Evolutionary conservation across 495 filamentous ascomycete species (phyloP).

Genomic region (Aspergillus ostianus): DNA sequence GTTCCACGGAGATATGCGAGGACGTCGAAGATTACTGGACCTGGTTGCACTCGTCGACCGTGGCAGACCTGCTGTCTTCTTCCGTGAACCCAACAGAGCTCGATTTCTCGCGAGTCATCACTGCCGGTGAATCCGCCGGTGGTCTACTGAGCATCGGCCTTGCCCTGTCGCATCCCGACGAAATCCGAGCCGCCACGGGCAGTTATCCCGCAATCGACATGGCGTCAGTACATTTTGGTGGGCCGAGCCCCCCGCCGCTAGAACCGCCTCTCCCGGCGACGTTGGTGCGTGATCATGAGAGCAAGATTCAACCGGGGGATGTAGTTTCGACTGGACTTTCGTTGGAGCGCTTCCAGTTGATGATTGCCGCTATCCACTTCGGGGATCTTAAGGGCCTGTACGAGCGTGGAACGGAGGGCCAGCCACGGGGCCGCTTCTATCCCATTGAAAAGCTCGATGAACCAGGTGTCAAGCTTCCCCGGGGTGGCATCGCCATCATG

Average conservation of each 20-base stretch:
- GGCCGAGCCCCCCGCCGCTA: constrained; percentile 3
- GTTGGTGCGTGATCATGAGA: constrained; percentile 14
- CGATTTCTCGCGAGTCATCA: constrained; percentile 29
- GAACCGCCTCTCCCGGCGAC: constrained; percentile 12
- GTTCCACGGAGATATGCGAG: constrained; percentile 43
- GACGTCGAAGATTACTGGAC: constrained; percentile 52
- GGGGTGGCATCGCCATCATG: constrained; percentile 26
- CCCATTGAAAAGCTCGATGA: constrained; percentile 20
- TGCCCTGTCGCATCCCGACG: constrained; percentile 23
- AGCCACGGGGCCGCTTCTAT: constrained; percentile 15
- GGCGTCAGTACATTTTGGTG: constrained; percentile 7
- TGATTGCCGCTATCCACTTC: constrained; percentile 21
- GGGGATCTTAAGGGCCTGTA: constrained; percentile 18
- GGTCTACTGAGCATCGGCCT: constrained; percentile 31
- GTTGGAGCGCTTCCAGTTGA: constrained; percentile 12
- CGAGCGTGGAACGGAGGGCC: constrained; percentile 18
- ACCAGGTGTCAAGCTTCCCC: constrained; percentile 18
- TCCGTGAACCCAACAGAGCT: constrained; percentile 20
- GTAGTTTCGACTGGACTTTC: constrained; percentile 11
- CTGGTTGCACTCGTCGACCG: constrained; percentile 37
- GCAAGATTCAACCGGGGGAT: constrained; percentile 11
- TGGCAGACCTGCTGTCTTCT: constrained; percentile 17
- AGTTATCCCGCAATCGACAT: constrained; percentile 24
- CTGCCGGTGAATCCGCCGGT: constrained; percentile 35
- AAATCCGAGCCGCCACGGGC: constrained; percentile 22